Evolutionary conservation across 805 yeast genomes (phyloP), one percentile per base, ranked within the genome.

Genomic region (Wickerhamomyces subpelliculosus): DNA sequence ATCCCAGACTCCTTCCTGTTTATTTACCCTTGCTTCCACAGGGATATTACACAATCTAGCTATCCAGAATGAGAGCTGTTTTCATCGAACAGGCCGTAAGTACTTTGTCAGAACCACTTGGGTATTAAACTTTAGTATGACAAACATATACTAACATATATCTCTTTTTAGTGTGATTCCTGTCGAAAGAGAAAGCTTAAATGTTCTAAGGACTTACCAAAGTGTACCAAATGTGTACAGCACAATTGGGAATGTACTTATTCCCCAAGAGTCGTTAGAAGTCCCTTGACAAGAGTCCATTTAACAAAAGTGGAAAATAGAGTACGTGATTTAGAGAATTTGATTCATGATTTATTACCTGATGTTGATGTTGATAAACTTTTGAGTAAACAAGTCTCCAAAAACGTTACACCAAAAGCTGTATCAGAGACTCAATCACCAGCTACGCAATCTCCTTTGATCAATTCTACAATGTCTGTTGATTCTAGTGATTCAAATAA

Each of bases 221-320:
- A 72, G 45, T 86, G 95, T 53, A 64, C 79, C 32, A 84, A 84
- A 52, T 86, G 96, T 62, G 57, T 68, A 8, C 75, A 72, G 38
- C 86, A 84, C 53, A 66, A 69, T 18, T 80, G 94, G 84, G 72
- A 72, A 24, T 86, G 96, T 58, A 61, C 74, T 2, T 86, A 86
- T 54, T 80, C 89, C 18, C 95, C 96, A 13, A 68, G 84, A 43
- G 72, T 80, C 2, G 80, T 82, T 25, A 66, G 95, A 38, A 78
- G 90, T 5, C 95, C 95, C 0, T 62, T 86, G 39, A 86, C 95
- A 0, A 65, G 96, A 47, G 86, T 83, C 4, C 82, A 84, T 61
- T 62, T 86, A 46, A 85, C 95, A 13, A 73, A 73, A 37, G 87
- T 86, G 22, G 95, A 86, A 58, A 70, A 65, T 37, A 58, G 77